phyloP scores from a whole-genome alignment of 2,329 filamentous ascomycete species.

The Fusarium pininemorale region DNA sequence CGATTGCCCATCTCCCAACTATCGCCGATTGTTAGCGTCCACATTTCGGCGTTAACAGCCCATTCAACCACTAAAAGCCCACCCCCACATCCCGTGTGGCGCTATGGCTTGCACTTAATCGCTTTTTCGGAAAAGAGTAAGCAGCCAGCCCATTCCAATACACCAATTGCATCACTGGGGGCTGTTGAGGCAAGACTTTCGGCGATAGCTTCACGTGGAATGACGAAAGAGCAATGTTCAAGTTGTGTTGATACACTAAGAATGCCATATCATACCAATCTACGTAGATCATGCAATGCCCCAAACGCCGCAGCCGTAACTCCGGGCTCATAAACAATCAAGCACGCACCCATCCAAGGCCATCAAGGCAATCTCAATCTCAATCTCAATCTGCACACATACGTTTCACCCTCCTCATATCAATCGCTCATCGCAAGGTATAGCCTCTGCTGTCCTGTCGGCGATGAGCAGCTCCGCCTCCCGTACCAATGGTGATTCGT shows the following conservation, averaged over 20 bases:
- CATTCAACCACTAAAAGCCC: not conserved
- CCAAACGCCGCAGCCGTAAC: constrained; percentile 37
- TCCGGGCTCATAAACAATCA: constrained; percentile 39
- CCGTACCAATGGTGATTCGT: constrained; percentile 52
- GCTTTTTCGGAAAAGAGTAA: not conserved
- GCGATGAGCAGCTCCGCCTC: constrained; percentile 41
- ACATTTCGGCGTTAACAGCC: constrained; percentile 16
- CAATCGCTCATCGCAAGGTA: constrained; percentile 43
- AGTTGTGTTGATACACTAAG: constrained; percentile 28
- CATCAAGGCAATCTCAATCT: constrained; percentile 21
- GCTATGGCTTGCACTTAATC: not conserved
- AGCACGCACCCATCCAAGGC: constrained; percentile 33
- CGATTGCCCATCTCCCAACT: not conserved
- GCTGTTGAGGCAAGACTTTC: not conserved
- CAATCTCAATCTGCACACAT: constrained; percentile 8
- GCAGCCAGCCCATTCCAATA: not conserved
- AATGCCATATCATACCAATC: constrained; percentile 28
- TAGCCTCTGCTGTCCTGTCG: constrained; percentile 45
- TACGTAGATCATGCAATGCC: constrained; percentile 29
- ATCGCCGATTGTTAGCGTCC: constrained; percentile 27
- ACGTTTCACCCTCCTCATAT: not conserved
- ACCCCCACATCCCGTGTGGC: not conserved
- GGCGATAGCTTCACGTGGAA: not conserved
- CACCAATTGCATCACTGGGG: not conserved
- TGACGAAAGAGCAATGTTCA: not conserved